Evolutionary conservation across 352 stramenopile species (phyloP), one percentile per base, ranked within the genome.

Genomic region (Pythium coloratum): DNA sequence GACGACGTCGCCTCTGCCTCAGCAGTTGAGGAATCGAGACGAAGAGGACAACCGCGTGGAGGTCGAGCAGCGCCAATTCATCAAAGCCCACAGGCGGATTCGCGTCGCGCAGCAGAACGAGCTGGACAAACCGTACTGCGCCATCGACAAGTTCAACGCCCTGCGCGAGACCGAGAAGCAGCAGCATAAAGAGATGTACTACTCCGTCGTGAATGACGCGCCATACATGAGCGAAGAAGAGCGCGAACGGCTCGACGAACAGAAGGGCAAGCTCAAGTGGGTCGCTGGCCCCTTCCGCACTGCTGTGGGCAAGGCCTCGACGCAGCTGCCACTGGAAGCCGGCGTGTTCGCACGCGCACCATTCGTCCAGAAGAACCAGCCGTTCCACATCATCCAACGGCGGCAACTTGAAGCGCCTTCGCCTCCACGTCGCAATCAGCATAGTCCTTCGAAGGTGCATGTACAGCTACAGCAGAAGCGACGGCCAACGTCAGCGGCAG

Each of bases 141-240:
- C 82, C 9, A 75, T 82, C 53, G 61, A 78, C 40, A 78, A 76
- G 51, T 92, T 90, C 74, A 70, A 72, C 59, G 86, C 75, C 55
- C 69, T 89, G 42, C 59, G 66, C 3, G 71, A 78, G n/a, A 53
- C 64, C 0, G 63, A 83, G 32, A 62, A 66, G 30, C 46, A 57
- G 33, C 56, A 76, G 34, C 63, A 75, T 54, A 71, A 77, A 34
- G 67, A 75, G 5, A 28, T 54, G 20, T 94, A 89, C 60, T 94
- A 92, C 58, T 94, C 86, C 42, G 75, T 94, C 42, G 76, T 92
- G 50, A 94, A 94, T 57, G 86, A 94, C 53, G 84, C 82, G 24
- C 86, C 86, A 30, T 94, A 94, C 67, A 55, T 70, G 53, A 89
- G 80, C 42, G 50, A 61, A 1, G 66, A 59, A 24, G 84, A 92